These are phyloP conservation scores for Albatrellus ellisii DNA, from an alignment of 768 basidiomycete genomes.

Conservation along the genomic window DNA sequence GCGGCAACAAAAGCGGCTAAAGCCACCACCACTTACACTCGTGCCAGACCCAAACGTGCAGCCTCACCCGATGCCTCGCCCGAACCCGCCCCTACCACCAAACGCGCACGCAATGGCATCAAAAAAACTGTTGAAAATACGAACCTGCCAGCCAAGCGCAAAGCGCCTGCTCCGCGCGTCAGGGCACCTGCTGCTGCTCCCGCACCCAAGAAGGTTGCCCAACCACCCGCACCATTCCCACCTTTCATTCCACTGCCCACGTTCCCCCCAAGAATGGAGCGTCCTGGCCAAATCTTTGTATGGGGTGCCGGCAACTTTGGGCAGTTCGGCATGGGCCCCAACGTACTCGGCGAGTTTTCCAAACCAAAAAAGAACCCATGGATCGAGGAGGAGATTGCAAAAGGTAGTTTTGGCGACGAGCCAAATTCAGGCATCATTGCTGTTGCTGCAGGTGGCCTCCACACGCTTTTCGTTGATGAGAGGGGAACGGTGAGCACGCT, in stretches of 20 bases:
- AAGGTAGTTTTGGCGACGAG: slow-evolving; percentile 54
- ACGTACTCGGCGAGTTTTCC: slow-evolving; percentile 52
- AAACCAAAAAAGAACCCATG: slow-evolving; percentile 69
- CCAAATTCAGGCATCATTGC: slow-evolving; percentile 69
- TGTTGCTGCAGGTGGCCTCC: slow-evolving; percentile 76
- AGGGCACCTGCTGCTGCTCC: neutral
- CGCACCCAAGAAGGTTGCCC: neutral
- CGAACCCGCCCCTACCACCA: neutral
- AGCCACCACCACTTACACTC: neutral
- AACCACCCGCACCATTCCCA: neutral
- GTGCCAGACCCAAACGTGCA: neutral
- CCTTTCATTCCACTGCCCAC: slow-evolving; percentile 47
- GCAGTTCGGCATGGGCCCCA: slow-evolving; percentile 85
- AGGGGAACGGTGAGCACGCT: slow-evolving; percentile 66
- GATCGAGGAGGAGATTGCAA: slow-evolving; percentile 63
- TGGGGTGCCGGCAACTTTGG: slow-evolving; percentile 95
- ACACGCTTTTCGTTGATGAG: slow-evolving; percentile 81
- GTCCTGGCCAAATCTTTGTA: slow-evolving; percentile 62
- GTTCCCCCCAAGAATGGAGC: slow-evolving; percentile 41
- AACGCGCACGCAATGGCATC: neutral
- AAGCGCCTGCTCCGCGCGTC: neutral
- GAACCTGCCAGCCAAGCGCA: neutral
- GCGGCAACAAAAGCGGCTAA: neutral
- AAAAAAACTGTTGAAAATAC: neutral
- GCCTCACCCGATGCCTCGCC: slow-evolving; percentile 1